Base-by-base conservation (phyloP, 176 grass and related monocot species). In the Chrysopogon serrulatus region DNA sequence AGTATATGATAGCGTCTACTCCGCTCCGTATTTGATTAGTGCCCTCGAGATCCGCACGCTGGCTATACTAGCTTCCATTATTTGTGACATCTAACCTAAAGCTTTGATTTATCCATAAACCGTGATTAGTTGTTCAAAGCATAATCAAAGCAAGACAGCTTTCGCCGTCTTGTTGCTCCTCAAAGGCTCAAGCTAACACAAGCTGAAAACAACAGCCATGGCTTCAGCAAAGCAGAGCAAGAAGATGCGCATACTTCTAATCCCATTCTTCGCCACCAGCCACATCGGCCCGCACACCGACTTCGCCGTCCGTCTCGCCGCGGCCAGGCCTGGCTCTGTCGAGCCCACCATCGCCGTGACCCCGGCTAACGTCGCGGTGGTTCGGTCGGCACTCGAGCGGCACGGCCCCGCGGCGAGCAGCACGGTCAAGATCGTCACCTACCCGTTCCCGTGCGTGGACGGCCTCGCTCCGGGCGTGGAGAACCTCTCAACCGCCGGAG, bases 221-320 rank as follows among this genome's bases (percentile, higher is more conserved):
- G 51, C 49, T 42, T 16, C 51, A 5, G 47, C 45, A 4, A 23
- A 37, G 15, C 12, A 30, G 13, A 12, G 19, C 71, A 16, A 78
- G 64, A 68, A 19, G 36, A 34, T 78, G 12, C 74, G 14, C 4
- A 4, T 78, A 74, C 19, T 85, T 37, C 13, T 85, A 27, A 10
- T 85, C 1, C 74, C 83, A 3, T 85, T 85, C 83, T 85, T 44
- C 49, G 83, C 37, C 1, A 76, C 71, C 60, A 84, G 82, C n/a
- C 82, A 84, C 72, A 76, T 84, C 44, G 72, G 43, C 2, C 65
- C 83, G 1, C 36, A 14, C 74, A 18, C 64, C 65, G 83, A 90
- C 30, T 8, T 86, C 37, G 74, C 83, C 28, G 2, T 78, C 28
- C 49, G 30, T 36, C 73, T 85, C 36, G 27, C 48, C 23, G 1